Evolutionary conservation across 129 eudicot genomes (phyloP), one percentile per base, ranked within the genome.

Genomic region (Saussurea involucrata): DNA sequence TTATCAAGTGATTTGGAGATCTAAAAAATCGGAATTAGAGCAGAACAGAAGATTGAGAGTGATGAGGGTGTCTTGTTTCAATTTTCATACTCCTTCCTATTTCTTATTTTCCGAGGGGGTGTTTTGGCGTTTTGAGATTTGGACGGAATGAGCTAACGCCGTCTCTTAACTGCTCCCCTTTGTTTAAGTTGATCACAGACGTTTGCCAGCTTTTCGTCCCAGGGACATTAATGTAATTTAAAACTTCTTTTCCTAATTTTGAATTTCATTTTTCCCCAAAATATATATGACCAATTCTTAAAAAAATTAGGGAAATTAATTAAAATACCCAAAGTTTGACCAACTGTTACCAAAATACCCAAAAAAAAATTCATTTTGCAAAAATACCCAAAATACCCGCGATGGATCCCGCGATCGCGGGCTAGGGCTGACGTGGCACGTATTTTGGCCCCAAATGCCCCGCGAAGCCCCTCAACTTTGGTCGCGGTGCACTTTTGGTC

Each of bases 31-130:
- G 27, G 73, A 66, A 18, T 24, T 46, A 65, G 24, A 31, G 68
- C 53, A 76, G 68, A 77, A 77, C 68, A 68, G 60, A 77, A 77
- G 75, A 76, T 76, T 21, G 75, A 77, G 68, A 77, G 68, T 76
- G 60, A 18, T 18, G 65, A 60, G 6, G 42, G 44, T 49, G 60
- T 33, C 15, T 68, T 21, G 34, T 66, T 67, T 32, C 61, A n/a
- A n/a, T 53, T 53, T n/a, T 53, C 61, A 53, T 17, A 37, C 29
- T 27, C 28, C n/a, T n/a, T 74, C 24, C 34, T 22, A 68, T 34
- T 58, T 66, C 63, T 42, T 44, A 28, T 66, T 77, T 67, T 77
- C 36, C 60, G 21, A 68, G 40, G 75, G 69, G 33, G 6, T 27
- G 46, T 58, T 42, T 78, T 61, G 64, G 64, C 49, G 42, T 69